phyloP scores from a whole-genome alignment of 257 asterid species.

The Salvia splendens region DNA sequence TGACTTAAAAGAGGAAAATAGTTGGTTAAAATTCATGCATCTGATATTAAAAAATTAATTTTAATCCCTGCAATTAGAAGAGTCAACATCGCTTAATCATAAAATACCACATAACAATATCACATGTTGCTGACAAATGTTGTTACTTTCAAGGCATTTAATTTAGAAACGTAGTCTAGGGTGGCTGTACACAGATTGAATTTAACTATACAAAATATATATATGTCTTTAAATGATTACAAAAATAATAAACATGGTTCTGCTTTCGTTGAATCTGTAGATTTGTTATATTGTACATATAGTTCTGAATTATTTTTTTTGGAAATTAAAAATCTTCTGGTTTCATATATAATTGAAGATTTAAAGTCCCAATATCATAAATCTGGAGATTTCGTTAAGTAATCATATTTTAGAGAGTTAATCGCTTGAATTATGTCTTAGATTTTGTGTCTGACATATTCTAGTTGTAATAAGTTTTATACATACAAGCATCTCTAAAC shows the following conservation, averaged over 20 bases:
- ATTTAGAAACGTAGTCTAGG: slow-evolving; percentile 33
- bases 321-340: slow-evolving; percentile 10
- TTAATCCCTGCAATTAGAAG: slow-evolving; percentile 34
- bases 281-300: slow-evolving; percentile 16
- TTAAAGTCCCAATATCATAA: slow-evolving; percentile 21
- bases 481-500: too few species aligned
- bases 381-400: slow-evolving; percentile 18
- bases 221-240: slow-evolving; percentile 16
- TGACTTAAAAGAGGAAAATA: slow-evolving; percentile 25
- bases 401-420: slow-evolving; percentile 18
- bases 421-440: slow-evolving; percentile 6
- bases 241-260: slow-evolving; percentile 9
- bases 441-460: slow-evolving; percentile 19
- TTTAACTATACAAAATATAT: slow-evolving; percentile 5
- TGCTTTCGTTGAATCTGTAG: slow-evolving; percentile 8
- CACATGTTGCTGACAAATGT: slow-evolving; percentile 48
- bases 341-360: slow-evolving; percentile 10
- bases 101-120: slow-evolving; percentile 29
- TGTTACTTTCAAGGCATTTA: slow-evolving; percentile 36
- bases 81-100: slow-evolving; percentile 27
- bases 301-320: not conserved
- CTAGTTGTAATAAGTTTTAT: not conserved
- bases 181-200: slow-evolving; percentile 36
- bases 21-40: slow-evolving; percentile 39
- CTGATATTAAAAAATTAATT: slow-evolving; percentile 14